Base-by-base conservation (phyloP, 495 filamentous ascomycete genomes). In the Xylaria intraflava region DNA sequence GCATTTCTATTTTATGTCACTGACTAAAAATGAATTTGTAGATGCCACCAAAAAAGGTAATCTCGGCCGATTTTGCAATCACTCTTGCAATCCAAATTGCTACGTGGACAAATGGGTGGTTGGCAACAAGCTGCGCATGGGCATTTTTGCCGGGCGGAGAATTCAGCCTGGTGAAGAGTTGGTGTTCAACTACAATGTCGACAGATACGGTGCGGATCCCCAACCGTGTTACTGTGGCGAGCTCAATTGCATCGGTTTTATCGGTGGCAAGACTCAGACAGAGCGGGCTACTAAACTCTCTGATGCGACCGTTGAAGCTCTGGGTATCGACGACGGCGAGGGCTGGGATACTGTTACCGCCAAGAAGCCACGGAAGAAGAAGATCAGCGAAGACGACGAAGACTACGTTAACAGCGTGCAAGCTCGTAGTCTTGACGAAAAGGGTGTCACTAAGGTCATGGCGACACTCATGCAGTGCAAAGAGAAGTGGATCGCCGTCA, bases 41-140 rank as follows among this genome's bases (percentile, higher is more conserved):
- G 93, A 99, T 70, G 93, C 93, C 10, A 99, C 93, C 26, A 96
- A 94, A 65, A 94, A 88, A 65, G 93, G 93, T 33, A 96, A 96
- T 64, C 80, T 99, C 12, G 93, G 91, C 33, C 83, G 93, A 19
- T 99, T 99, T 65, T 97, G 94, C 78, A 99, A 99, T 66, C 93
- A 99, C 60, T 97, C 94, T 20, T 99, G 93, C 79, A 95, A 93
- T 65, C 93, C 93, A 0, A 99, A 99, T 62, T 96, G 92, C 72
- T 97, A 93, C 71, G 92, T 97, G 57, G 93, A 99, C 74, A 99
- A 99, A 68, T 99, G 93, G 93, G 89, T 99, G 44, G 91, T 97
- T 31, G 90, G 91, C n/a, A 88, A 94, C 62, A 96, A 96, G 73
- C 72, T 96, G 66, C 92, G 93, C 62, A 97, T 99, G 93, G 93